Evolutionary conservation across 1,284 basidiomycete genomes (phyloP).

Genomic region (Phylloboletellus chloephorus): DNA sequence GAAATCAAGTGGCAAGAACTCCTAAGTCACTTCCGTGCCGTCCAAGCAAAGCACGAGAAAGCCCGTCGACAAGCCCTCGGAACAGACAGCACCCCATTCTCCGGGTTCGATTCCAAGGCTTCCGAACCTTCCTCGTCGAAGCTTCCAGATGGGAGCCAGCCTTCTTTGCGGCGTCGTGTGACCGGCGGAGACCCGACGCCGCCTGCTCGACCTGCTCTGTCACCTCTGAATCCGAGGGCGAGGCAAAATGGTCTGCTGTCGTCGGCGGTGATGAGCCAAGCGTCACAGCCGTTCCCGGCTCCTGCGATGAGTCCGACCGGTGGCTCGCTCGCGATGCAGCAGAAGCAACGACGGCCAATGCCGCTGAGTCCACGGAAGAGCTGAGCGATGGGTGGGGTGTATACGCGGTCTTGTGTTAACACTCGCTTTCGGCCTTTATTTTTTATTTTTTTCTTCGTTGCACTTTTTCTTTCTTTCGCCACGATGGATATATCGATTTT

Average conservation of each 20-base stretch:
- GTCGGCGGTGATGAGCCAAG: slow-evolving; percentile 21
- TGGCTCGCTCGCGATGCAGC: slow-evolving; percentile 37
- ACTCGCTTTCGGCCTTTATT: too few relatives aligned
- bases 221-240: slow-evolving; percentile 68
- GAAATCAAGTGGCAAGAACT: slow-evolving; percentile 95
- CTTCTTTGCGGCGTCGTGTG: slow-evolving; percentile 51
- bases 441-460: background rate
- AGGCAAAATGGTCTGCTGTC: slow-evolving; percentile 44
- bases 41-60: slow-evolving; percentile 85
- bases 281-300: slow-evolving; percentile 19
- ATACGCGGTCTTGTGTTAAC: background rate
- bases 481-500: too few relatives aligned
- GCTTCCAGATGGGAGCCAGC: slow-evolving; percentile 31
- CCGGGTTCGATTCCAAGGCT: slow-evolving; percentile 22
- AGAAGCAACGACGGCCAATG: slow-evolving; percentile 48
- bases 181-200: slow-evolving; percentile 42
- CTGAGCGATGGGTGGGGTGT: slow-evolving; percentile 5
- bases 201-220: slow-evolving; percentile 41
- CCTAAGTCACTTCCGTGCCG: slow-evolving; percentile 76
- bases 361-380: slow-evolving; percentile 30
- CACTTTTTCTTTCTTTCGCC: background rate
- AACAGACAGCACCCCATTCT: slow-evolving; percentile 20
- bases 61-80: slow-evolving; percentile 67
- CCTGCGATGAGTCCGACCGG: slow-evolving; percentile 9
- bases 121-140: slow-evolving; percentile 19